Conservation (phyloP, 371 early-diverging fungal genomes). For the Apophysomyces elegans region DNA sequence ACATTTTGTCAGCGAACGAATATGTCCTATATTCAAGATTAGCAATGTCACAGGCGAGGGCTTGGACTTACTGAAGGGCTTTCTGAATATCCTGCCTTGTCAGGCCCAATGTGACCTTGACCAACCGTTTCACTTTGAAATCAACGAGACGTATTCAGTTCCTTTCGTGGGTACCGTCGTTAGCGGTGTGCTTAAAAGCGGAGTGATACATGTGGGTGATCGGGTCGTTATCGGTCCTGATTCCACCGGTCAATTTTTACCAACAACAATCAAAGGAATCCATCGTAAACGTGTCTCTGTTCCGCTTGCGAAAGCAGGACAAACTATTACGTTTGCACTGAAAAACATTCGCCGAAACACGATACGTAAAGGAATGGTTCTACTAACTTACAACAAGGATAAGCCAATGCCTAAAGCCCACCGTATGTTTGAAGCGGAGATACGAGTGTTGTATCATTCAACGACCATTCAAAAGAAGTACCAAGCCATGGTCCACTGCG, state of each 20-base stretch:
- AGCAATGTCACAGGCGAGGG: constrained; percentile 93
- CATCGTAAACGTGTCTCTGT: constrained; percentile 88
- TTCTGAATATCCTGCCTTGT: constrained; percentile 82
- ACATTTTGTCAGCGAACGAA: constrained; percentile 82
- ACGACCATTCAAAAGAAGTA: constrained; percentile 89
- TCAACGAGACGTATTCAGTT: constrained; percentile 90
- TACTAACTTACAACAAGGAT: constrained; percentile 66
- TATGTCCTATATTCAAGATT: constrained; percentile 94
- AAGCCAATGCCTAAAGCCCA: constrained; percentile 66
- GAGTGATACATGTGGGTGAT: constrained; percentile 82
- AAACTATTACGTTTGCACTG: constrained; percentile 84
- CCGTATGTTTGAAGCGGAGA: constrained; percentile 88
- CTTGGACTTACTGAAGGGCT: constrained; percentile 78
- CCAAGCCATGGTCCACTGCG: constrained; percentile 95
- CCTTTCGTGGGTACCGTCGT: constrained; percentile 92
- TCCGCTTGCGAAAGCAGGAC: constrained; percentile 81
- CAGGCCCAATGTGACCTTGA: constrained; percentile 67
- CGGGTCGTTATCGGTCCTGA: constrained; percentile 88
- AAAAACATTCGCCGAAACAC: constrained; percentile 80
- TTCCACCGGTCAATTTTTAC: constrained; percentile 74
- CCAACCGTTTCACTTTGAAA: constrained; percentile 75
- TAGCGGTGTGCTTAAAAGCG: constrained; percentile 62
- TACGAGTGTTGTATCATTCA: constrained; percentile 86
- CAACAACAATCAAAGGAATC: constrained; percentile 82
- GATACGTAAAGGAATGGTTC: constrained; percentile 91